Conservation (phyloP, 495 filamentous ascomycete species). For the Annulohypoxylon moriforme region DNA sequence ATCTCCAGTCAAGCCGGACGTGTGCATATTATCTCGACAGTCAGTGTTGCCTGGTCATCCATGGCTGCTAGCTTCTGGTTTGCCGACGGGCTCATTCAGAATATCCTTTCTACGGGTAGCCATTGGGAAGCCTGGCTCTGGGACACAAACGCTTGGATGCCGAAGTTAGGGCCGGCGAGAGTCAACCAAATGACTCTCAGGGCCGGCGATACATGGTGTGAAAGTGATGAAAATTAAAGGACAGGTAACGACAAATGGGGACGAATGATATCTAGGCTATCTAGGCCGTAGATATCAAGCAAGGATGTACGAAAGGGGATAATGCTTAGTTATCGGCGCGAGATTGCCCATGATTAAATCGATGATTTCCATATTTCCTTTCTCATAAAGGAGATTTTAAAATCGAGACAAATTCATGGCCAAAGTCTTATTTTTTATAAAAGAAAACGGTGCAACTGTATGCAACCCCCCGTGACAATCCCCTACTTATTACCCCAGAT, state of each 20-base stretch:
- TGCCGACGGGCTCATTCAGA: not conserved
- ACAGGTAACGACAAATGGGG: not conserved
- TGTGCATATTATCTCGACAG: not conserved
- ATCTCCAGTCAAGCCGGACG: not conserved
- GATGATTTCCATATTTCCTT: no score
- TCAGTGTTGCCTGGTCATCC: not conserved
- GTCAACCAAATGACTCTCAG: not conserved
- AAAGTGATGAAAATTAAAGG: not conserved
- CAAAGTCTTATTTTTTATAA: no score
- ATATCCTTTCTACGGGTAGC: not conserved
- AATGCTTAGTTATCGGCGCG: no score
- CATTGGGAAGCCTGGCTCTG: not conserved
- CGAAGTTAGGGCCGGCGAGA: not conserved
- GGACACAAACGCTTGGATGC: not conserved
- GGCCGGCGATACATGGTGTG: not conserved
- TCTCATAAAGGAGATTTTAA: no score
- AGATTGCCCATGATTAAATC: no score
- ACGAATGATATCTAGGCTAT: not conserved
- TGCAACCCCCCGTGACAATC: not conserved
- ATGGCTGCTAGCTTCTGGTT: slow-evolving; percentile 1
- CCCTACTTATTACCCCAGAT: slow-evolving; percentile 22
- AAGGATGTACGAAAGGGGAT: not conserved
- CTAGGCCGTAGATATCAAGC: not conserved
- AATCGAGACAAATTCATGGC: no score
- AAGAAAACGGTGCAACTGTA: no score